Evolutionary conservation across 2,329 filamentous ascomycete species (phyloP).

Genomic region (Aureobasidium pullulans): DNA sequence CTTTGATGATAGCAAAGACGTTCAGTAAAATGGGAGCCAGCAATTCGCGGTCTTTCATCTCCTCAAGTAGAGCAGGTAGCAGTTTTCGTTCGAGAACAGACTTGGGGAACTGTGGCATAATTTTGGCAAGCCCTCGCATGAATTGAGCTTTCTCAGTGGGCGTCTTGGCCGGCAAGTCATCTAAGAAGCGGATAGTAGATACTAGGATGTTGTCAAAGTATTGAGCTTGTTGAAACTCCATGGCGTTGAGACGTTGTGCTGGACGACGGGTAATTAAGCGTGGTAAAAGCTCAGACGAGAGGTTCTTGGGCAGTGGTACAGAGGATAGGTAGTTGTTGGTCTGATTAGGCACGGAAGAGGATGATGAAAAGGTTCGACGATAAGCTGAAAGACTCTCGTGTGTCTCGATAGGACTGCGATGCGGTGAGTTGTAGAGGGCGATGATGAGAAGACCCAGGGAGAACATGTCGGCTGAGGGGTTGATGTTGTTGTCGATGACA

Average conservation of each 20-base stretch:
- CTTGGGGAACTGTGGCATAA: conserved; percentile 85
- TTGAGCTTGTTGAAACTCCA: conserved; percentile 87
- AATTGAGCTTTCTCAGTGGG: conserved; percentile 86
- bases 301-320: conserved; percentile 69
- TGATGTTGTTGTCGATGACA: conserved; percentile 82
- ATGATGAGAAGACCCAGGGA: conserved; percentile 83
- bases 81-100: conserved; percentile 94
- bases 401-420: conserved; percentile 75
- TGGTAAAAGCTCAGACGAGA: conserved; percentile 69
- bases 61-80: conserved; percentile 78
- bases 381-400: conserved; percentile 77
- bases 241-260: conserved; percentile 77
- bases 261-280: conserved; percentile 80
- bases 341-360: conserved; percentile 68
- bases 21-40: conserved; percentile 82
- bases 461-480: conserved; percentile 82
- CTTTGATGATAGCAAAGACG: conserved; percentile 78
- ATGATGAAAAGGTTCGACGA: conserved; percentile 72
- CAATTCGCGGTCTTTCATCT: conserved; percentile 86
- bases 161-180: conserved; percentile 85
- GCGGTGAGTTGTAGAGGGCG: conserved; percentile 90
- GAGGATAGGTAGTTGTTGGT: conserved; percentile 81
- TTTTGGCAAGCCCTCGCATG: conserved; percentile 77
- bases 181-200: conserved; percentile 90
- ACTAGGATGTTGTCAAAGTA: conserved; percentile 98